These are phyloP conservation scores for Bruguiera sexangula DNA, from an alignment of 345 rosid genomes.

Conservation along the genomic window DNA sequence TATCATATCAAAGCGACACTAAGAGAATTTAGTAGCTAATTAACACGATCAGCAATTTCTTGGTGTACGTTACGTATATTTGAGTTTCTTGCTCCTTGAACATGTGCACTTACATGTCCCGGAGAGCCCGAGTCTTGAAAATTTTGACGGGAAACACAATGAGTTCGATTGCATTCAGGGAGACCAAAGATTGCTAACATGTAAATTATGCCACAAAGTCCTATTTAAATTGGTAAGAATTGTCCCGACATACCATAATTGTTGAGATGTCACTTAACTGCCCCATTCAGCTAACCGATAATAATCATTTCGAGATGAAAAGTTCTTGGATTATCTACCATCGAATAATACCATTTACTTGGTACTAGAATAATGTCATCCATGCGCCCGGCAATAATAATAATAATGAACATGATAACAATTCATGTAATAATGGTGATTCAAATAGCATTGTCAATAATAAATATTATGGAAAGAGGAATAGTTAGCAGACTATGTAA, in stretches of 20 bases:
- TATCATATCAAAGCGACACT: no score
- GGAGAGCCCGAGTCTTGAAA: not conserved
- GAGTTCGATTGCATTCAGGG: not conserved
- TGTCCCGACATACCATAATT: not conserved
- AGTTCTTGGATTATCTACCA: not conserved
- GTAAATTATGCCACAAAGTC: not conserved
- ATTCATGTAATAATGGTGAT: no score
- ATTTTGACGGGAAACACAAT: not conserved
- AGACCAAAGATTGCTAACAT: not conserved
- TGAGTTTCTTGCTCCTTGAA: constrained; percentile 3
- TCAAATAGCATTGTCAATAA: no score
- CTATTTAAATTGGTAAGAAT: not conserved
- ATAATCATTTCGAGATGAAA: not conserved
- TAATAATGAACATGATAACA: no score
- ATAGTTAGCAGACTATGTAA: no score
- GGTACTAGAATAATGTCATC: no score
- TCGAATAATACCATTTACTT: no score
- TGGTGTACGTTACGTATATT: no score
- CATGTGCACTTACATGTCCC: not conserved
- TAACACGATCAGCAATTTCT: no score
- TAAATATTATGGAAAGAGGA: no score
- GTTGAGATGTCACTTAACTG: not conserved
- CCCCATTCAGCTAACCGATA: not conserved
- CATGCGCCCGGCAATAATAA: no score
- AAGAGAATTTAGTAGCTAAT: not conserved